These are phyloP conservation scores for Fusarium nygamai DNA, from an alignment of 2,329 filamentous ascomycete species.

Conservation along the genomic window DNA sequence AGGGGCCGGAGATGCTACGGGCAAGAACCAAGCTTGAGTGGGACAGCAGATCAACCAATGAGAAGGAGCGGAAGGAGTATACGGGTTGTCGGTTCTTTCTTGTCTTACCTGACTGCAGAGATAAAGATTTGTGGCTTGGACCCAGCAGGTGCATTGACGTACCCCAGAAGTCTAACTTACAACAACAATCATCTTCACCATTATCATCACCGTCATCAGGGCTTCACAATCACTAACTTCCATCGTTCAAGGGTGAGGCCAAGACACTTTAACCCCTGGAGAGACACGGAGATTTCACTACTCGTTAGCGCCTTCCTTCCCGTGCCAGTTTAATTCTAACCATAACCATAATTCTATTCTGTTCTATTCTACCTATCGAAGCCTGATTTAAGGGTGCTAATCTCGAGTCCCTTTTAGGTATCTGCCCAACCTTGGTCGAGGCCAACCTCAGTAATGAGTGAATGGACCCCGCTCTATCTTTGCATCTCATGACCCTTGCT, in stretches of 20 bases:
- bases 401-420: not conserved
- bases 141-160: not conserved
- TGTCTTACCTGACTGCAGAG: not conserved
- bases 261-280: conserved; percentile 1
- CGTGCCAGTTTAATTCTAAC: not conserved
- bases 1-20: conserved; percentile 21
- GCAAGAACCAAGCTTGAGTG: conserved; percentile 2
- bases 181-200: not conserved
- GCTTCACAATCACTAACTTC: not conserved
- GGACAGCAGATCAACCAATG: not conserved
- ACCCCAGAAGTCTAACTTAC: conserved; percentile 20
- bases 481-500: conserved; percentile 13
- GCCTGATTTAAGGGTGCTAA: not conserved
- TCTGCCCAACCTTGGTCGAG: not conserved
- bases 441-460: not conserved
- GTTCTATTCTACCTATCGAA: not conserved
- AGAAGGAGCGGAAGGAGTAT: not conserved
- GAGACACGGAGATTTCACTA: not conserved
- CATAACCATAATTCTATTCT: not conserved
- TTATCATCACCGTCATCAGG: not conserved
- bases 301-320: not conserved
- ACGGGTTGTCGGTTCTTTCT: not conserved
- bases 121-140: conserved; percentile 27
- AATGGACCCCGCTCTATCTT: conserved; percentile 4
- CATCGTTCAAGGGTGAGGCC: not conserved